Percentiles rank a stretch among this genome's conserved stretches.
Evolutionary conservation across 2,329 filamentous ascomycete genomes (phyloP).

Genomic region (Proliferodiscus dingleyae): DNA sequence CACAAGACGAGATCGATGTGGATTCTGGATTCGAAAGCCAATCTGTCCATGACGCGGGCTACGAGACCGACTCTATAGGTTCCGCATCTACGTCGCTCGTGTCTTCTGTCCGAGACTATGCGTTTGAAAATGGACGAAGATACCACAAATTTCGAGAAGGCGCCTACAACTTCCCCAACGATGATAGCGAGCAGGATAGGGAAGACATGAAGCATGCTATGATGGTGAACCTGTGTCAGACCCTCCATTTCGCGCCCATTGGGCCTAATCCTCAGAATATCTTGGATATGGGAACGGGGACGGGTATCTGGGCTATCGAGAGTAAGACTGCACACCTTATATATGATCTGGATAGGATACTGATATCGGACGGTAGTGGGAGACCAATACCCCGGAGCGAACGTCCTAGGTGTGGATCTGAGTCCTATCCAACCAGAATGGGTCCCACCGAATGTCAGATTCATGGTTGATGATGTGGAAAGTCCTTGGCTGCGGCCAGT

Average conservation of each 20-base stretch:
- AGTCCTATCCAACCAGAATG: slow-evolving; percentile 54
- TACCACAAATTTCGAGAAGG: slow-evolving; percentile 54
- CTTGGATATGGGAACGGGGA: slow-evolving; percentile 55
- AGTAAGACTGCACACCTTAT: slow-evolving; percentile 25
- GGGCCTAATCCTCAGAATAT: slow-evolving; percentile 43
- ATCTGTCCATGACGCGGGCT: slow-evolving; percentile 24
- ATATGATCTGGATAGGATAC: not conserved
- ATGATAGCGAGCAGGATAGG: slow-evolving; percentile 54
- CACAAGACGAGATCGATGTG: slow-evolving; percentile 26
- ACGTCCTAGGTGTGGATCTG: slow-evolving; percentile 51
- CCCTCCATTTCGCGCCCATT: slow-evolving; percentile 48
- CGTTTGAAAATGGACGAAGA: slow-evolving; percentile 52
- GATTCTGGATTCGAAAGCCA: slow-evolving; percentile 16
- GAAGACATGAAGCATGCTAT: slow-evolving; percentile 45
- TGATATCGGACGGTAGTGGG: slow-evolving; percentile 48
- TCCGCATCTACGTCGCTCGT: slow-evolving; percentile 24
- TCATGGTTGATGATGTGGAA: slow-evolving; percentile 62
- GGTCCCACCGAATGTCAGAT: slow-evolving; percentile 58
- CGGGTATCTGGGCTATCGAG: slow-evolving; percentile 56
- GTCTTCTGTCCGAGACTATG: slow-evolving; percentile 43
- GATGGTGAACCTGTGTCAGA: slow-evolving; percentile 24
- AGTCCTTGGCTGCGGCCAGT: slow-evolving; percentile 45
- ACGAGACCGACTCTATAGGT: slow-evolving; percentile 25
- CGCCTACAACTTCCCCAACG: slow-evolving; percentile 54
- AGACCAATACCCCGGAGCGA: slow-evolving; percentile 41